Percentiles rank a stretch among this genome's conserved stretches.
These are phyloP conservation scores for Phytophthora pistaciae DNA, from an alignment of 352 stramenopile species.

Conservation along the genomic window DNA sequence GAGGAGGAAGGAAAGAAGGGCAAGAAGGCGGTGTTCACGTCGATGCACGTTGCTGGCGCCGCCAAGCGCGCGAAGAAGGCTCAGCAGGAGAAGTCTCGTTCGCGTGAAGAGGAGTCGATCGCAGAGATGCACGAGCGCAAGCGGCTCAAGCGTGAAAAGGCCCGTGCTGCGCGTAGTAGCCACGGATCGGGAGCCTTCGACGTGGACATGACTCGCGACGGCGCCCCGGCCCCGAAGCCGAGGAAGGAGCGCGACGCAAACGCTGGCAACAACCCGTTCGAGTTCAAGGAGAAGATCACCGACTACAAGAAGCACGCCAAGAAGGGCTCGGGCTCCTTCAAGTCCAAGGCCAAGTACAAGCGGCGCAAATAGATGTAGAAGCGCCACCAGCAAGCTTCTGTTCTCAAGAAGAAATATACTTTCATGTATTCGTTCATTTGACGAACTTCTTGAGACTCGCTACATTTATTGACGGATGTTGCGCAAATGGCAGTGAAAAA, in stretches of 20 bases:
- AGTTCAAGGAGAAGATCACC: conserved; percentile 94
- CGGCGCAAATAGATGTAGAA: conserved; percentile 71
- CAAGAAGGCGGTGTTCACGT: conserved; percentile 78
- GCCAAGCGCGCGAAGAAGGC: conserved; percentile 89
- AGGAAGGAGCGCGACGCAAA: conserved; percentile 51
- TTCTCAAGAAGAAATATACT: conserved; percentile 29
- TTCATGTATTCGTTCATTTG: conserved; percentile 37
- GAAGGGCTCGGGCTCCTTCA: conserved; percentile 88
- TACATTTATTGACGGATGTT: no score
- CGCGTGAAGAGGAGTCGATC: conserved; percentile 83
- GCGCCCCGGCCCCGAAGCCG: conserved; percentile 38
- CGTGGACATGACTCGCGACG: conserved; percentile 66
- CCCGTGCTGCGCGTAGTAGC: conserved; percentile 58
- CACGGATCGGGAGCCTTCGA: conserved; percentile 75
- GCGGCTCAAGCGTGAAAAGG: conserved; percentile 83
- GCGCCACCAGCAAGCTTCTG: conserved; percentile 17
- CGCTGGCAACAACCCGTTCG: conserved; percentile 68
- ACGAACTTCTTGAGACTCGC: background rate
- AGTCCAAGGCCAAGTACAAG: conserved; percentile 92
- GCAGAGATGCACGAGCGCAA: conserved; percentile 82
- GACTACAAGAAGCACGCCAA: conserved; percentile 92
- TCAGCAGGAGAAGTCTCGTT: conserved; percentile 56
- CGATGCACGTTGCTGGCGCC: conserved; percentile 77
- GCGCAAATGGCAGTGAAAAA: no score
- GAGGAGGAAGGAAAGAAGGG: conserved; percentile 54